A percentile compares a stretch with the other conserved stretches of the same genome.
phyloP scores from a whole-genome alignment of 106 monocot genomes.

The Agapanthus africanus region DNA sequence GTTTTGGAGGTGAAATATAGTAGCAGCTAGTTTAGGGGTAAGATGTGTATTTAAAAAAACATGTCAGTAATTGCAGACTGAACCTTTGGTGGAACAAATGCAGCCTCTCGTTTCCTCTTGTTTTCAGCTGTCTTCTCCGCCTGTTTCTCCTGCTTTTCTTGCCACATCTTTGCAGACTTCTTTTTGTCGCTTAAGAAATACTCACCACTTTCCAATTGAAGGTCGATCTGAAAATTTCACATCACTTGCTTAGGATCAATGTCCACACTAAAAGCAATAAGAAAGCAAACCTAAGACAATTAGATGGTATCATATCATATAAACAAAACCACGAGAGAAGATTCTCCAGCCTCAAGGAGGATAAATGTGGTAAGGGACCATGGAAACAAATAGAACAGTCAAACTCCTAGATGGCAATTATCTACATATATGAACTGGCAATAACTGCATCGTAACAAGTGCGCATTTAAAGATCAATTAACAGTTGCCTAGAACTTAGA shows the following conservation, averaged over 20 bases:
- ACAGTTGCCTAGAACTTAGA: too few species aligned
- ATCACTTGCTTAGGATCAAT: not conserved
- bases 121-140: constrained; percentile 77
- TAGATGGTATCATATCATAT: not conserved
- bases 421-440: too few species aligned
- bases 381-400: not conserved
- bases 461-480: too few species aligned
- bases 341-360: not conserved
- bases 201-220: constrained; percentile 88
- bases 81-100: constrained; percentile 94
- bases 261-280: constrained; percentile 1
- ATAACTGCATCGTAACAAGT: too few species aligned
- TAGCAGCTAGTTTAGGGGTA: not conserved
- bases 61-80: not conserved
- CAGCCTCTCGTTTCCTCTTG: constrained; percentile 88
- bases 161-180: constrained; percentile 80
- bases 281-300: not conserved
- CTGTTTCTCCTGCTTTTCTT: constrained; percentile 87
- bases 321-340: not conserved
- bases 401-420: too few species aligned
- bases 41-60: not conserved
- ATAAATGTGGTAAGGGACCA: not conserved
- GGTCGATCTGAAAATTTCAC: constrained; percentile 61
- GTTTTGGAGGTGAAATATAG: not conserved
- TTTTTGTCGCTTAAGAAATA: constrained; percentile 90